These are phyloP conservation scores for Metschnikowia lachancei DNA, from an alignment of 805 yeast species.

Conservation along the genomic window DNA sequence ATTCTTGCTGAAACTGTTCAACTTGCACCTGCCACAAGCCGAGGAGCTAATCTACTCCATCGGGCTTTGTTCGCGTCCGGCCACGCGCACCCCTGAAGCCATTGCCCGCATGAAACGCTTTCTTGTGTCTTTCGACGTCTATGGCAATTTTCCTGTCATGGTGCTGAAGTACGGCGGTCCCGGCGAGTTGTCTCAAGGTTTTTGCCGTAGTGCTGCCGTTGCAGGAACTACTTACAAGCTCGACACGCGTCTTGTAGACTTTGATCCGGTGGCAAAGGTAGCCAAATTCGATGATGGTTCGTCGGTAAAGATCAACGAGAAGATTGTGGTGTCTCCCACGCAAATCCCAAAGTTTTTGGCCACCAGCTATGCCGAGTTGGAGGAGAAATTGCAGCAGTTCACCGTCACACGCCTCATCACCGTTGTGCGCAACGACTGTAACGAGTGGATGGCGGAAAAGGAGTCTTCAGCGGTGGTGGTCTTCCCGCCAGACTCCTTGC, in stretches of 20 bases:
- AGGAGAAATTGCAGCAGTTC: slow-evolving; percentile 42
- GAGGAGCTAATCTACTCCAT: slow-evolving; percentile 83
- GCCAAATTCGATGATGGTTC: slow-evolving; percentile 79
- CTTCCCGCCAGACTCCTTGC: slow-evolving; percentile 82
- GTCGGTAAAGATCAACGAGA: slow-evolving; percentile 70
- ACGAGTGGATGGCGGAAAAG: slow-evolving; percentile 85
- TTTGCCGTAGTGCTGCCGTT: slow-evolving; percentile 96
- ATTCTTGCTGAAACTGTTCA: slow-evolving; percentile 64
- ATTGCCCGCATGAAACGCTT: slow-evolving; percentile 80
- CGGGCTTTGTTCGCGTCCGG: slow-evolving; percentile 66
- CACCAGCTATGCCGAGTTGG: slow-evolving; percentile 41
- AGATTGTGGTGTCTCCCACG: slow-evolving; percentile 72
- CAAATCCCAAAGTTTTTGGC: slow-evolving; percentile 47
- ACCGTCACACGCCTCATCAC: slow-evolving; percentile 75
- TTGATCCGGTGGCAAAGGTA: slow-evolving; percentile 61
- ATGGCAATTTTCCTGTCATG: slow-evolving; percentile 91
- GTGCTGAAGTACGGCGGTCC: slow-evolving; percentile 93
- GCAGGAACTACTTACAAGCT: slow-evolving; percentile 94
- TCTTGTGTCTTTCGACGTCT: slow-evolving; percentile 79
- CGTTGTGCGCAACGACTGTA: slow-evolving; percentile 81
- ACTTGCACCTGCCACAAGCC: slow-evolving; percentile 68
- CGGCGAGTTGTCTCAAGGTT: slow-evolving; percentile 94
- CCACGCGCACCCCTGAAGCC: slow-evolving; percentile 69
- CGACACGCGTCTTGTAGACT: slow-evolving; percentile 61
- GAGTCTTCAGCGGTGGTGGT: slow-evolving; percentile 87